Base-by-base conservation (phyloP, 805 yeast species). In the Wickerhamomyces canadensis region DNA sequence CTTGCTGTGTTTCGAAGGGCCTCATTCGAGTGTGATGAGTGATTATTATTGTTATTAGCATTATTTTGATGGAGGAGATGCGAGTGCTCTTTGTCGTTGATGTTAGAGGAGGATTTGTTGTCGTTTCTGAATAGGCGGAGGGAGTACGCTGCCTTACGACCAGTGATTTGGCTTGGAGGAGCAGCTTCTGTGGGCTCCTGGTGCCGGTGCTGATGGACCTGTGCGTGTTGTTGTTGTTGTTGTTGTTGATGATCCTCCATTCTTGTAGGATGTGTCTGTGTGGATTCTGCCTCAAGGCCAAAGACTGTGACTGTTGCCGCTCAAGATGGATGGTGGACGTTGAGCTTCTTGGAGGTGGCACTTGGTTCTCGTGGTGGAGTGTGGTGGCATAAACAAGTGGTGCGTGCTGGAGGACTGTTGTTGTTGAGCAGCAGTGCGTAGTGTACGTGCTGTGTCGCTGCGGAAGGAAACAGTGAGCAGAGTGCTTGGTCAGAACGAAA, bases 91-190 rank as follows among this genome's bases (percentile, higher is more conserved):
- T 27, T 27, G 12, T 45, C 46, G 11, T 30, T 19, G 16, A 43
- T 18, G 31, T 37, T 39, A 13, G 43, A 16, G n/a, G 35, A 22
- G 33, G 48, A 42, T 28, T 40, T 41, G 42, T 60, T 52, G 19
- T 57, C 66, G 15, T 56, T 54, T 38, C 75, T 62, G 49, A 78
- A 78, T 12, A 78, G 55, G 31, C 81, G 59, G 18, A 78, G 55
- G 1, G 80, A 72, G 35, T 72, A 63, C 11, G 82, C 80, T 0
- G 80, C 80, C 48, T 75, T 75, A 41, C 80, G 60, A 5, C 79
- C 79, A 1, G 76, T 65, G 35, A 47, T 41, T 33, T 49, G 29
- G 8, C 17, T 23, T 14, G 27, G 28, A 18, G 22, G 17, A 7
- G 19, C 37, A 22, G 35, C 34, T 35, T 40, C 41, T 40, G 47